Evolutionary conservation across 164 flowering plant species (phyloP), one percentile per base, ranked within the genome.

Genomic region (Liriodendron chinense): DNA sequence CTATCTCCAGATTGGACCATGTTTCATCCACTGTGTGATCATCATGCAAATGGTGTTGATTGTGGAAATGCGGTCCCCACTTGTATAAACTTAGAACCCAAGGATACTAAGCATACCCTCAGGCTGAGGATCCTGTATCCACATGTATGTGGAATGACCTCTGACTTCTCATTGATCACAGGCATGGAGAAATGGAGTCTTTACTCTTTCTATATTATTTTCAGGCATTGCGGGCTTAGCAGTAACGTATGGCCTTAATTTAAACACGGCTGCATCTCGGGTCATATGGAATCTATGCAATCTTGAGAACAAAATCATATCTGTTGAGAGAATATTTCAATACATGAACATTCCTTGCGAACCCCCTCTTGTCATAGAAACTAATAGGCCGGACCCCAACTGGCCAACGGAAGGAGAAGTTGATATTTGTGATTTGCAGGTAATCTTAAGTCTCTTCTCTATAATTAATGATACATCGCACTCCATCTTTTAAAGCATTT

Each of bases 161-260:
- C 57, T 23, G 20, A 53, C n/a, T 24, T 71, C 43, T 57, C 10
- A 10, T 18, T 68, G 47, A 26, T 68, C 47, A 12, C 24, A 65
- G 43, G 28, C 28, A n/a, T 61, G 13, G 6, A 68, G 62, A 34
- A 34, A 34, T 20, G 80, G 66, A 22, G 20, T 26, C 13, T 43
- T 43, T 71, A 34, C 24, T 28, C 28, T 72, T 53, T 70, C 71
- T 70, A 66, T 64, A 26, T 69, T 22, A 62, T 66, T 43, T 79
- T 56, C 21, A 85, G 88, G 84, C 57, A 66, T 87, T 70, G 90
- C 87, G 59, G 88, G 90, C 8, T 72, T 87, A 56, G 82, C 84
- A 14, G 89, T 83, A 47, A 87, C 87, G 1, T 86, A 86, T 74
- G 90, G 89, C 43, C 82, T 87, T 6, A 87, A 82, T 72, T 67